Base-by-base conservation (phyloP, 257 asterid species). In the Nicotiana tomentosiformis region DNA sequence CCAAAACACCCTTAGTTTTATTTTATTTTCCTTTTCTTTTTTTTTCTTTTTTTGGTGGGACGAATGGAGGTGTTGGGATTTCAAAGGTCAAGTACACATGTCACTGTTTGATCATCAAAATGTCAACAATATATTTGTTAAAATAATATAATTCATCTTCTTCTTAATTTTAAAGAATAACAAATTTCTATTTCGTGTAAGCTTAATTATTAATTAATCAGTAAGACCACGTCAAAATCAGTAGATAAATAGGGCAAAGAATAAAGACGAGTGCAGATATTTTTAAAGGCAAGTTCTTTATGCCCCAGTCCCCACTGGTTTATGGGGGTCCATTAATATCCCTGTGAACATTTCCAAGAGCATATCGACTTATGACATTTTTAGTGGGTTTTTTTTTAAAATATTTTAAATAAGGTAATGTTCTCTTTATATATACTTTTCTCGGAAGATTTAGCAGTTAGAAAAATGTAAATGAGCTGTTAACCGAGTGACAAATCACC, bases 311-410 rank as follows among this genome's bases (percentile, higher is more conserved):
- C 6, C 81, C 49, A 33, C 46, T 14, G 66, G 66, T 53, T 53
- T 77, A 64, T 64, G 77, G 82, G 46, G 61, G 61, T 43, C 77
- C 83, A 80, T 39, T 29, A 80, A 64, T 80, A 80, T 65, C 29
- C 39, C 20, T 14, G 51, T 80, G 77, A 55, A 62, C 57, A 55
- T 62, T 80, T 43, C 43, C 62, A 20, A 39, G 4, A 61, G 37
- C 43, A 64, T 66, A 26, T 65, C n/a, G 8, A 80, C 51, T 29
- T 51, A 46, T 65, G 65, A 39, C 49, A 5, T 16, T 66, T 66
- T 6, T 29, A 66, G 7, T 77, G 26, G 16, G 5, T 7, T 66
- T 32, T 51, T 14, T 0, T 16, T 30, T 12, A 4, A 4, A 20
- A 10, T 30, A 66, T n/a, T 20, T 70, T 70, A 8, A 20, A 26